Evolutionary conservation across 2,329 filamentous ascomycete species (phyloP), one percentile per base, ranked within the genome.

Genomic region (Cryphonectria parasitica): DNA sequence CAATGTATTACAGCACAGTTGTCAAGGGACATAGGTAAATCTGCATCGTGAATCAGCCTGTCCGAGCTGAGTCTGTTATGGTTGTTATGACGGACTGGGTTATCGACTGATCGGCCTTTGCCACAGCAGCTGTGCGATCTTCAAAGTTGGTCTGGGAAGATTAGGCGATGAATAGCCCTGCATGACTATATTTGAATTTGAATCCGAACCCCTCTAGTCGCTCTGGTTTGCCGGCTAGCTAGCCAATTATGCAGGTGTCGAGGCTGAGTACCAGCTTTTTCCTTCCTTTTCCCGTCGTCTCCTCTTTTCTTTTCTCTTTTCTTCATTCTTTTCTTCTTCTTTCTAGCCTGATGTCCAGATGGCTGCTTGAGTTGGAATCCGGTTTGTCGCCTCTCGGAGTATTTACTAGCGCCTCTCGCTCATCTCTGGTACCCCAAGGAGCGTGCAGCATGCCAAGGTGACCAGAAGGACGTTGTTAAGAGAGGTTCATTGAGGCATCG

Each of bases 301-400:
- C n/a, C n/a, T n/a, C 41, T 45, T 5, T 45, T 45, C 43, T 45
- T 45, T 6, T 45, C 17, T 11, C 10, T 39, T 11, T 39, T 39
- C 36, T 10, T 39, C 36, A 10, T 2, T 2, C 10, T 10, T 2
- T 39, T 39, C 36, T 10, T 39, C 8, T 2, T 10, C 36, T 2
- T 39, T 39, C 36, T 10, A 2, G 2, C 10, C 10, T 41, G 45
- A 19, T 41, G 17, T 28, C 25, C 25, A 28, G n/a, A n/a, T 45
- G 11, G 31, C 58, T n/a, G 25, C n/a, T 11, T 3, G 22, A 19
- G 19, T 34, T 15, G 28, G 31, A 61, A 61, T 67, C 54, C 39
- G 39, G 56, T 61, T 67, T 67, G 54, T 45, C 66, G 54, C 15
- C 19, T 22, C 52, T n/a, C 36, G 52, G 49, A 8, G 49, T n/a